A percentile compares a stretch with the other conserved stretches of the same genome.
Conservation (phyloP, 805 yeast species). For the Wickerhamiella azymoides region DNA sequence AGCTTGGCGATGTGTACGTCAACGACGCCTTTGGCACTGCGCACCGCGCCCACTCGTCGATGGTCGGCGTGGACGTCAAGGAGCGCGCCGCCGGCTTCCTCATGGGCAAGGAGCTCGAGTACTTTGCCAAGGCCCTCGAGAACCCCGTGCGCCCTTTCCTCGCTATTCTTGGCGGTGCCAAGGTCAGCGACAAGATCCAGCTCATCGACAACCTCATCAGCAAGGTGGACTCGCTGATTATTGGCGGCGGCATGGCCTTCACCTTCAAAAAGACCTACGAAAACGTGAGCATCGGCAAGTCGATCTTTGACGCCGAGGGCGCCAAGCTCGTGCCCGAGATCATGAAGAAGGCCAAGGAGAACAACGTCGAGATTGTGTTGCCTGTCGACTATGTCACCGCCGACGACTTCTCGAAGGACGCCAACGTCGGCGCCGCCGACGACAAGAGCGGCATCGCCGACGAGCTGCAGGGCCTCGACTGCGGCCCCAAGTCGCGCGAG, state of each 20-base stretch:
- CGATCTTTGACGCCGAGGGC: slow-evolving; percentile 87
- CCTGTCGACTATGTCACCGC: slow-evolving; percentile 96
- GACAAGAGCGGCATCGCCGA: slow-evolving; percentile 89
- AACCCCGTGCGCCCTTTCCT: slow-evolving; percentile 96
- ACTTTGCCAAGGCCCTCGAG: slow-evolving; percentile 97
- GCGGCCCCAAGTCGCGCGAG: slow-evolving; percentile 79
- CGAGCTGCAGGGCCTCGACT: slow-evolving; percentile 90
- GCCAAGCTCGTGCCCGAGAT: slow-evolving; percentile 87
- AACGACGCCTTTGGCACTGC: slow-evolving; percentile 99
- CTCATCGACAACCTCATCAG: slow-evolving; percentile 85
- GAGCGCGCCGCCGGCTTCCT: slow-evolving; percentile 98
- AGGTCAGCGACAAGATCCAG: slow-evolving; percentile 97
- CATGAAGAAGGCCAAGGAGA: slow-evolving; percentile 91
- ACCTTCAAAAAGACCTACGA: slow-evolving; percentile 92
- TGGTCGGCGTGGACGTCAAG: slow-evolving; percentile 93
- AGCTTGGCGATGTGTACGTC: slow-evolving; percentile 92
- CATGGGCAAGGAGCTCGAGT: slow-evolving; percentile 91
- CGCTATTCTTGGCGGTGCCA: slow-evolving; percentile 99
- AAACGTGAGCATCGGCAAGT: slow-evolving; percentile 77
- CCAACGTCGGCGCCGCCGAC: slow-evolving; percentile 70
- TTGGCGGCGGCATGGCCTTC: slow-evolving; percentile 99
- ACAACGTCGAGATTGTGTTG: slow-evolving; percentile 82
- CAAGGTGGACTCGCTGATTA: slow-evolving; percentile 86
- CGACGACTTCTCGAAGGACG: slow-evolving; percentile 86
- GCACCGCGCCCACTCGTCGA: slow-evolving; percentile 99